phyloP scores from a whole-genome alignment of 176 grass and related monocot species.

The Dendrocalamus sinicus region DNA sequence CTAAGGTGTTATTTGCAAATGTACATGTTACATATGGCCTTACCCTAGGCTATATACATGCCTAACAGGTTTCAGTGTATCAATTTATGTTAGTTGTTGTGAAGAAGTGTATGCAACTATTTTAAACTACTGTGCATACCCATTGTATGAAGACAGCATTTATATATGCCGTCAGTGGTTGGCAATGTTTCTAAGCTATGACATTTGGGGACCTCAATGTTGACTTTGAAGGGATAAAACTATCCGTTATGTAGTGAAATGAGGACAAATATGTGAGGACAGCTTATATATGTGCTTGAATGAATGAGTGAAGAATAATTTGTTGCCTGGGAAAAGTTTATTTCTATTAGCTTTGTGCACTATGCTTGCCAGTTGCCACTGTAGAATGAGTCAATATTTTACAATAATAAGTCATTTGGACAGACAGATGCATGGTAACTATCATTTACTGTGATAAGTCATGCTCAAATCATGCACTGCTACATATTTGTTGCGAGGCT shows the following conservation, averaged over 20 bases:
- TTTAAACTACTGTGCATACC: neutral
- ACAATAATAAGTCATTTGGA: neutral
- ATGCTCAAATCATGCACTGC: neutral
- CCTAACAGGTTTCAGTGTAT: neutral
- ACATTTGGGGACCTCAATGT: neutral
- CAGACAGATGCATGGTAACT: neutral
- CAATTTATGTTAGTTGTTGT: conserved; percentile 15
- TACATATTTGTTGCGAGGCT: neutral
- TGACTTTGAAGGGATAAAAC: neutral
- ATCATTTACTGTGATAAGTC: neutral
- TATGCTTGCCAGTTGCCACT: neutral
- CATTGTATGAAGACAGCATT: neutral
- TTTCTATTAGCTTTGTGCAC: neutral
- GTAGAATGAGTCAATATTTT: too few species aligned
- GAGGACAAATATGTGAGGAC: too few species aligned
- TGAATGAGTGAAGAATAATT: conserved; percentile 6
- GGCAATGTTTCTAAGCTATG: neutral
- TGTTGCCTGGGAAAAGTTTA: neutral
- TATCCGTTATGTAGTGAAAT: neutral
- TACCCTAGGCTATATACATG: too few species aligned
- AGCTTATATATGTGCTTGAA: neutral
- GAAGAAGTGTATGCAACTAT: neutral
- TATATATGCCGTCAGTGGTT: neutral
- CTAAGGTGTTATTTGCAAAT: too few species aligned
- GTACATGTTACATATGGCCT: too few species aligned